Percentiles rank a stretch among this genome's conserved stretches.
Conservation (phyloP, 2,329 filamentous ascomycete species). For the Penicillium frequentans region DNA sequence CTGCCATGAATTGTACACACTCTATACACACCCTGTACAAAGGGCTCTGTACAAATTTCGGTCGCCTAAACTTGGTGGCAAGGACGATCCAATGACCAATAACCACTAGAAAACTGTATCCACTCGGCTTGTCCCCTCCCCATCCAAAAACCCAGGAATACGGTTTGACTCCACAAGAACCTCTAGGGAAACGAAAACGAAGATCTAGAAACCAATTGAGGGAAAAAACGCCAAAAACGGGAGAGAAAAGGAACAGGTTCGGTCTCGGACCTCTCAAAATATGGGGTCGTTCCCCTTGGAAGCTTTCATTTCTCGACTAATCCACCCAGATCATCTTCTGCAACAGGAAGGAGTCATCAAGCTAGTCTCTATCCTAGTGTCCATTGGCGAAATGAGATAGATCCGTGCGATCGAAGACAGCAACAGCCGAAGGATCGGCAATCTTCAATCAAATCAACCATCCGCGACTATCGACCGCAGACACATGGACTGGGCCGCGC, state of each 20-base stretch:
- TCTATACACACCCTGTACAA: neutral
- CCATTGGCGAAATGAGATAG: constrained; percentile 12
- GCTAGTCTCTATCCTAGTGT: constrained; percentile 7
- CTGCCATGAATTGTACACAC: neutral
- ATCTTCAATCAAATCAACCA: constrained; percentile 28
- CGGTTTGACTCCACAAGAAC: constrained; percentile 12
- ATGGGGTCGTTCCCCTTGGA: neutral
- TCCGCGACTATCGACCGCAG: constrained; percentile 6
- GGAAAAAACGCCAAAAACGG: neutral
- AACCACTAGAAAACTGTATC: neutral
- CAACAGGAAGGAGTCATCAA: constrained; percentile 15
- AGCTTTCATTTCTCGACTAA: neutral
- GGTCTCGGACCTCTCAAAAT: neutral
- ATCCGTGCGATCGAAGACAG: constrained; percentile 22
- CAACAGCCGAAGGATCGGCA: constrained; percentile 28
- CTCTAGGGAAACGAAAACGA: neutral
- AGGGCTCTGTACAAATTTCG: neutral
- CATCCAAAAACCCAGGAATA: constrained; percentile 1
- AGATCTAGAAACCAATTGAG: neutral
- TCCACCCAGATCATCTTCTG: neutral
- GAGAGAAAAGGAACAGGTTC: constrained; percentile 6
- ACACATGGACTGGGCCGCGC: constrained; percentile 12
- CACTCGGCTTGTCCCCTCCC: constrained; percentile 4
- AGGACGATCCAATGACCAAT: constrained; percentile 2
- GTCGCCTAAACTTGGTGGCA: constrained; percentile 4